Evolutionary conservation across 345 rosid species (phyloP).

Genomic region (Erysimum cheiranthoides): DNA sequence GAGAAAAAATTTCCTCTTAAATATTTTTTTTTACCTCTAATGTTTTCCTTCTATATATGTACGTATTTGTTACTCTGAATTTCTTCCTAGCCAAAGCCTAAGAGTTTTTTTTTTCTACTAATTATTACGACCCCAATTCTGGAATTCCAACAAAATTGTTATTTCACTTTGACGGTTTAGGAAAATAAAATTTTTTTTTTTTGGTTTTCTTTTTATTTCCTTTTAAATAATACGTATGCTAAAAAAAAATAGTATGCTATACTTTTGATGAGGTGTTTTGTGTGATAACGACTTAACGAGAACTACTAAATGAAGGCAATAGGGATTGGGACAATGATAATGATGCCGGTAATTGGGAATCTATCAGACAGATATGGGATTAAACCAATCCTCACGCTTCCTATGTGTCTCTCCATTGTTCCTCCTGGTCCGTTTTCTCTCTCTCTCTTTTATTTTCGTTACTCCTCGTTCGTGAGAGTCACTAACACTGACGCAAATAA

Average conservation of each 20-base stretch:
- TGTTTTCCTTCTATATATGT: no score
- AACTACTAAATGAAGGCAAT: constrained; percentile 52
- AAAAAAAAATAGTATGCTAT: no score
- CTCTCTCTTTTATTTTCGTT: background rate
- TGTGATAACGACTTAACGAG: background rate
- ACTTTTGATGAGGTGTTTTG: background rate
- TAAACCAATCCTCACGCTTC: constrained; percentile 74
- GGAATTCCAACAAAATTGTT: background rate
- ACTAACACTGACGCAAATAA: background rate
- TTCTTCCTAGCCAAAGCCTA: no score
- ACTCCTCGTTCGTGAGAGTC: background rate
- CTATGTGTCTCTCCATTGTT: constrained; percentile 61
- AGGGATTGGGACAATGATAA: constrained; percentile 79
- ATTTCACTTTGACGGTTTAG: no score
- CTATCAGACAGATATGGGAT: constrained; percentile 84
- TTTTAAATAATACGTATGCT: no score
- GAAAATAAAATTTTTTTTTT: no score
- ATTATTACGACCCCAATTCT: background rate
- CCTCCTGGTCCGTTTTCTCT: constrained; percentile 56
- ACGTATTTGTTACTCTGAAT: background rate
- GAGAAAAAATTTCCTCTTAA: no score
- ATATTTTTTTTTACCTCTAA: no score
- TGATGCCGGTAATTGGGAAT: constrained; percentile 86
- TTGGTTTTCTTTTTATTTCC: no score
- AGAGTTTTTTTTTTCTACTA: background rate